A percentile compares a stretch with the other conserved stretches of the same genome.
Evolutionary conservation across 2,329 filamentous ascomycete genomes (phyloP).

Genomic region (Xylariales sp.): DNA sequence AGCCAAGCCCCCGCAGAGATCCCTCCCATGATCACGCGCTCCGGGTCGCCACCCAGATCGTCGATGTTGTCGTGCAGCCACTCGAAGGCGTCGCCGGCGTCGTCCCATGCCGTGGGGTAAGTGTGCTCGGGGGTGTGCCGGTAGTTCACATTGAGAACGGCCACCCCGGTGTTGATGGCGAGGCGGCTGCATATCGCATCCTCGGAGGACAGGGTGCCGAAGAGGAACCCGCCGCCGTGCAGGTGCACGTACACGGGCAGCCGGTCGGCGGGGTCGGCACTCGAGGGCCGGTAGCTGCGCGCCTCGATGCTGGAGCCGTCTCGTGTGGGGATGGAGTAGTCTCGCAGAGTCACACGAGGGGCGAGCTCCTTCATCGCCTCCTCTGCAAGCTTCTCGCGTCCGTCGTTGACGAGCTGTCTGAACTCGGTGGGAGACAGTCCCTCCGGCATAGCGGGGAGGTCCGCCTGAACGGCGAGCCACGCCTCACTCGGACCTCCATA

Average conservation of each 20-base stretch:
- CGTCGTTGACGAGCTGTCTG: slow-evolving; percentile 21
- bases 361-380: slow-evolving; percentile 20
- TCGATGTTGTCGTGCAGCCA: slow-evolving; percentile 46
- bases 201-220: slow-evolving; percentile 49
- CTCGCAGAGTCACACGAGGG: slow-evolving; percentile 24
- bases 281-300: slow-evolving; percentile 39
- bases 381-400: slow-evolving; percentile 26
- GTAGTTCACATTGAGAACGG: slow-evolving; percentile 51
- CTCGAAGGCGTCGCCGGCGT: slow-evolving; percentile 47
- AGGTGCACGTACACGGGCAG: slow-evolving; percentile 48
- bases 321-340: slow-evolving; percentile 35
- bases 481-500: slow-evolving; percentile 37
- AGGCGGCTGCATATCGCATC: slow-evolving; percentile 47
- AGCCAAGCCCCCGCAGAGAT: slow-evolving; percentile 43
- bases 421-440: slow-evolving; percentile 17
- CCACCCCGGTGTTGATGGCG: slow-evolving; percentile 32
- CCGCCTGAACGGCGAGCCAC: slow-evolving; percentile 35
- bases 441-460: slow-evolving; percentile 20
- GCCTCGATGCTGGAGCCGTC: slow-evolving; percentile 39
- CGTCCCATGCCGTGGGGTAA: slow-evolving; percentile 50
- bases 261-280: slow-evolving; percentile 21
- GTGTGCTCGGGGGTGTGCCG: slow-evolving; percentile 51
- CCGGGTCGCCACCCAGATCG: slow-evolving; percentile 30
- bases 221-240: slow-evolving; percentile 53
- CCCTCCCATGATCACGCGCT: slow-evolving; percentile 39